Base-by-base conservation (phyloP, 2,329 filamentous ascomycete species). In the Diaporthe sp. region DNA sequence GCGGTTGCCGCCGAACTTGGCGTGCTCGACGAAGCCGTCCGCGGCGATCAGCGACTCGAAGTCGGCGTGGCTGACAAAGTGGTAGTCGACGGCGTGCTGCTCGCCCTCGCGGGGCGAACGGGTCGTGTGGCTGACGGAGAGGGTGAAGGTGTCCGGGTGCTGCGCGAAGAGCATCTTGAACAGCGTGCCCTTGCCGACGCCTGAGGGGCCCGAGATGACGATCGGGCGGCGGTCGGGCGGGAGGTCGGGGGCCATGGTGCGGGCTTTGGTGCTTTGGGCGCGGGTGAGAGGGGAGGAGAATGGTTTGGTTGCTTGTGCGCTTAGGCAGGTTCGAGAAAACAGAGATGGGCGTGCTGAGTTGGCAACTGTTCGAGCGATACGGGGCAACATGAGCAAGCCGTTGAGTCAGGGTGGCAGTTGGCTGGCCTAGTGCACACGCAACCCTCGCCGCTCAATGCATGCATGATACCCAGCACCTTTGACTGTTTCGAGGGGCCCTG, bases 111-210 rank as follows among this genome's bases (percentile, higher is more conserved):
- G 92, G 1, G 96, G 95, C 1, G 85, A 80, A 51, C 96, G 93
- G 39, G 96, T 98, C 10, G 96, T 98, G 88, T 98, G 93, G 77
- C 90, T 91, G 75, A 92, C 89, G 75, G 90, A 90, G 44, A 91
- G 87, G 31, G 86, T 84, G 81, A 90, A 90, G 78, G 82, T 84
- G 74, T 88, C 85, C 20, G 87, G 87, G 83, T 90, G 86, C 75
- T 81, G 79, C 55, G 60, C 67, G 82, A 95, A 93, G 68, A 96
- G 91, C 65, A 90, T 88, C 81, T 92, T 92, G 84, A 94, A 92
- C 77, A 96, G 91, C 17, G 94, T 96, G 80, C 93, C 94, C 86
- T 97, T 97, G 79, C 94, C 94, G 65, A 94, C 91, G 82, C 94
- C 94, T 15, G 91, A 94, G 77, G 94, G 94, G 74, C 94, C 94